Base-by-base conservation (phyloP, 2,329 filamentous ascomycete species). In the Lecanoromycetidae sp. region DNA sequence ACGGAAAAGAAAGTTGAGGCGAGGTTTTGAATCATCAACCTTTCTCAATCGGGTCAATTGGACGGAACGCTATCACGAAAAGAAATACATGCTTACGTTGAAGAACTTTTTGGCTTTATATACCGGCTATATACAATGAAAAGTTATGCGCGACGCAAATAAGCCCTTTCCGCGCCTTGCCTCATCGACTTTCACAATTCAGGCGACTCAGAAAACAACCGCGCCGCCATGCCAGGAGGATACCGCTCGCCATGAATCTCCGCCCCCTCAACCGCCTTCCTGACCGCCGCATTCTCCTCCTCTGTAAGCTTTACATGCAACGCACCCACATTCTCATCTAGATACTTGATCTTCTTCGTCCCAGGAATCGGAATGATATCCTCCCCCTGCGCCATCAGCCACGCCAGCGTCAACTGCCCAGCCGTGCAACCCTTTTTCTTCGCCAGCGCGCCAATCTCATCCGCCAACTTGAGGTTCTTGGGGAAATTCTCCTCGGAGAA, bases 1-100 rank as follows among this genome's bases (percentile, higher is more conserved):
- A 80, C 76, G 5, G 69, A 79, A 64, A 69, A 79, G 63, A 85
- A 83, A 67, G 84, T 88, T n/a, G 70, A 82, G 63, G 70, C 80
- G 37, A 73, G 82, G 57, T 83, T 86, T 61, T 79, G 65, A 54
- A 52, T 22, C n/a, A n/a, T n/a, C n/a, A n/a, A n/a, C n/a, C n/a
- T n/a, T n/a, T n/a, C n/a, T n/a, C n/a, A n/a, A n/a, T n/a, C n/a
- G n/a, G n/a, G n/a, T n/a, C n/a, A n/a, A n/a, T n/a, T n/a, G n/a
- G n/a, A n/a, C n/a, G n/a, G n/a, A n/a, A n/a, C n/a, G n/a, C n/a
- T n/a, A n/a, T n/a, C n/a, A n/a, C n/a, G n/a, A n/a, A n/a, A n/a
- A n/a, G n/a, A n/a, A n/a, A n/a, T n/a, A n/a, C n/a, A n/a, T n/a
- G n/a, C n/a, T n/a, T n/a, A n/a, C n/a, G n/a, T n/a, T n/a, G n/a